Conservation (phyloP, 2,329 filamentous ascomycete genomes). For the Fusarium marasasianum region DNA sequence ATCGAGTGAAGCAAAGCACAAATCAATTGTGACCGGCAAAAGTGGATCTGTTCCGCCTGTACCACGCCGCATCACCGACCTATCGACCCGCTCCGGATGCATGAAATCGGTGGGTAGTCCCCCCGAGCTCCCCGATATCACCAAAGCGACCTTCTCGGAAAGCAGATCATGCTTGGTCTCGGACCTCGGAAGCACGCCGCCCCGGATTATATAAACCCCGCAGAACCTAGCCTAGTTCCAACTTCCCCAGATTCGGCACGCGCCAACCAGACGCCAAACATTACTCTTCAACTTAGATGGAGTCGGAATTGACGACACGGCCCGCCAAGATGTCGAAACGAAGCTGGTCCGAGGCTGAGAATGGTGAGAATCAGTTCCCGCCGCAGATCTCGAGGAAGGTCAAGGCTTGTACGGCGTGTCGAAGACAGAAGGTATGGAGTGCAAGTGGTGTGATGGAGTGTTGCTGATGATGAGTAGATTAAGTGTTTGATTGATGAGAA, state of each 20-base stretch:
- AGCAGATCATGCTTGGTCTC: not conserved
- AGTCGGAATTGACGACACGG: not conserved
- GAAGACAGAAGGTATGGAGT: slow-evolving; percentile 48
- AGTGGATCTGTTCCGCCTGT: not conserved
- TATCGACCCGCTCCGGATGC: not conserved
- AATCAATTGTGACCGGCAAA: not conserved
- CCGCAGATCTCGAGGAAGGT: slow-evolving; percentile 48
- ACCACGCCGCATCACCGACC: not conserved
- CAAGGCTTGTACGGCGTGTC: slow-evolving; percentile 50
- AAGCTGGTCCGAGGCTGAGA: slow-evolving; percentile 27
- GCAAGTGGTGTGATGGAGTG: not conserved
- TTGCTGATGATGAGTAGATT: slow-evolving; percentile 40
- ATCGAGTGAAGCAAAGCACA: not conserved
- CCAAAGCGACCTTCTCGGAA: not conserved
- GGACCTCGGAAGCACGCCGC: not conserved
- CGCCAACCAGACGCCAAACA: slow-evolving; percentile 30
- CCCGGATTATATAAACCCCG: slow-evolving; percentile 32
- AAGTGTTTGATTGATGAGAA: slow-evolving; percentile 51
- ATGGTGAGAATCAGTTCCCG: slow-evolving; percentile 12
- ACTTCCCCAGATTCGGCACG: slow-evolving; percentile 2
- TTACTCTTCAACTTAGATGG: not conserved
- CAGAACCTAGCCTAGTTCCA: not conserved
- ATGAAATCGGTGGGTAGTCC: not conserved
- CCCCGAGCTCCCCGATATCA: not conserved
- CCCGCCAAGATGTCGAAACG: slow-evolving; percentile 19